Percentiles rank a stretch among this genome's conserved stretches.
phyloP scores from a whole-genome alignment of 495 filamentous ascomycete species.

The Trypethelium eluteriae region DNA sequence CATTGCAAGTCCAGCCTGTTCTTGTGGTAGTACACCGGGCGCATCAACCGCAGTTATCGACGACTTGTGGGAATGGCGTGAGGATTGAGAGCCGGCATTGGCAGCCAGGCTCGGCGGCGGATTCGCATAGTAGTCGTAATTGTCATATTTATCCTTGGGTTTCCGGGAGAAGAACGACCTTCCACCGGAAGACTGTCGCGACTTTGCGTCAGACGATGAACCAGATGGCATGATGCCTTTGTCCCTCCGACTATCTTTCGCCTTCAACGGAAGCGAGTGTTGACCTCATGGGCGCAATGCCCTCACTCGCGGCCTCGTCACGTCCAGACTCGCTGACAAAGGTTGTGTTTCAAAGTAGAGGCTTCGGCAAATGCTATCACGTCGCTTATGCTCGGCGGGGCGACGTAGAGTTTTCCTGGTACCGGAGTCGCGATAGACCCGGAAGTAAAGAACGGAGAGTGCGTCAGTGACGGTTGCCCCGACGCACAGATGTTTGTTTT shows the following conservation, averaged over 20 bases:
- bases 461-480: neutral
- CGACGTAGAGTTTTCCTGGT: neutral
- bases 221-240: slow-evolving; percentile 32
- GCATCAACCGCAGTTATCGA: slow-evolving; percentile 69
- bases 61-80: slow-evolving; percentile 70
- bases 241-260: slow-evolving; percentile 6
- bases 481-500: slow-evolving; percentile 4
- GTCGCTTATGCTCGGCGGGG: neutral
- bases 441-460: neutral
- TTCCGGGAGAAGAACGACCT: slow-evolving; percentile 83
- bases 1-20: slow-evolving; percentile 56
- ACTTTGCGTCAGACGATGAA: slow-evolving; percentile 60
- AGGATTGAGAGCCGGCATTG: slow-evolving; percentile 61
- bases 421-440: neutral
- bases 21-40: slow-evolving; percentile 41
- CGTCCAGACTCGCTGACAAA: neutral
- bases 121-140: slow-evolving; percentile 39
- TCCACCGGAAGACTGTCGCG: slow-evolving; percentile 71
- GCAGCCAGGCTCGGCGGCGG: slow-evolving; percentile 22
- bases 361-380: neutral
- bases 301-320: neutral
- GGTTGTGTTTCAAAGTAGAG: neutral
- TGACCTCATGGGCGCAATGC: slow-evolving; percentile 5
- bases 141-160: slow-evolving; percentile 63
- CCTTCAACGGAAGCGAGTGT: neutral